These are phyloP conservation scores for Mycena haematopus DNA, from an alignment of 768 basidiomycete genomes.

Conservation along the genomic window DNA sequence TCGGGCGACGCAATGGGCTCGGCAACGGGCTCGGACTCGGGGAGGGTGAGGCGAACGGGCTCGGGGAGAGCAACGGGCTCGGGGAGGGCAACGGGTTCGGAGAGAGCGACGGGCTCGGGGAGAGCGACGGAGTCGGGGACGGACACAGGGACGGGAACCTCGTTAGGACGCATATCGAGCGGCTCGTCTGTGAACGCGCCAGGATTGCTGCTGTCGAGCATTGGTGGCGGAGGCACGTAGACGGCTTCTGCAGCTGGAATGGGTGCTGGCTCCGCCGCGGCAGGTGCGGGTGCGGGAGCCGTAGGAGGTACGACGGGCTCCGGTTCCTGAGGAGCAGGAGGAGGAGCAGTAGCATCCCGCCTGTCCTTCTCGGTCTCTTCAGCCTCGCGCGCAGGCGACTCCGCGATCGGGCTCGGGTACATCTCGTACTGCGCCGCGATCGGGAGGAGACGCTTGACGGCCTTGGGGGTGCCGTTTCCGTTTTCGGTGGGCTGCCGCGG, in stretches of 20 bases:
- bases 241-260: neutral
- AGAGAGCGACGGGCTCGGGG: constrained; percentile 6
- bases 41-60: neutral
- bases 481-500: constrained; percentile 33
- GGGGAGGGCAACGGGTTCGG: constrained; percentile 21
- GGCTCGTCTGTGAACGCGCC: constrained; percentile 60
- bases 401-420: constrained; percentile 70
- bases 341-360: constrained; percentile 13
- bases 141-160: constrained; percentile 32
- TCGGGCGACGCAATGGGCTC: neutral
- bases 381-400: constrained; percentile 69
- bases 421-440: constrained; percentile 31
- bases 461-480: constrained; percentile 26
- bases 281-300: neutral
- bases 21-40: no score
- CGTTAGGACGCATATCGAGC: constrained; percentile 48
- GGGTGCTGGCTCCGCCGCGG: no score
- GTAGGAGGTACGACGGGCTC: constrained; percentile 10
- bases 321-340: neutral
- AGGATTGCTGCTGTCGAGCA: constrained; percentile 49
- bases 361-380: constrained; percentile 44
- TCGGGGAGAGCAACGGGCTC: neutral
- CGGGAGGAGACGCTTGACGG: constrained; percentile 31
- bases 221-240: constrained; percentile 46
- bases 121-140: neutral